Base-by-base conservation (phyloP, 2,329 filamentous ascomycete genomes). In the Sclerotiophoma versabilis region DNA sequence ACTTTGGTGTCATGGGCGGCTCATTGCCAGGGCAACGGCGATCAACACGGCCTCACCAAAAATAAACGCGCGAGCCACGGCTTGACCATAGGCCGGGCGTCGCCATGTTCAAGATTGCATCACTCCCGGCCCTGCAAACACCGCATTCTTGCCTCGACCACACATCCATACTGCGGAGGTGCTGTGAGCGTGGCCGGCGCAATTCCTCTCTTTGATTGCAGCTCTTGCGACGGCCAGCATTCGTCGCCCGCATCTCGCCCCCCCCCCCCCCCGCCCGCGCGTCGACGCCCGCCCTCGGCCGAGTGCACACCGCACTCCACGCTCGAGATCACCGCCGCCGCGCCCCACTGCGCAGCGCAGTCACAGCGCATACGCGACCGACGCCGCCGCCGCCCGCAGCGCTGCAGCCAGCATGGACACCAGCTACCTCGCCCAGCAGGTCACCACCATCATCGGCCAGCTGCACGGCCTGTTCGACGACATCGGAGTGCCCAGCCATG, bases 401-500 rank as follows among this genome's bases (percentile, higher is more conserved):
- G 64, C 65, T 58, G 59, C 63, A 70, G 65, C 65, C 68, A 63
- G 57, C 59, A 96, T 97, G 87, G 93, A 97, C 78, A 92, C 93
- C 54, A 91, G 90, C 75, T 96, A 96, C 77, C 83, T 98, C 73
- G 90, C 92, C 67, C 92, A 96, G 76, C 95, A 98, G 85, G 91
- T 99, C 79, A 95, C 92, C 65, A 92, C 86, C 69, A 97, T 96
- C 72, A 92, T 98, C 74, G 87, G 86, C 76, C 92, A 97, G 78
- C 84, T 99, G 57, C 93, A 98, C 77, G 90, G 90, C 62, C 85
- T 98, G 53, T 99, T 97, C 71, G 95, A 99, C 75, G 93, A 99
- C 74, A 99, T 99, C 70, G 95, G 95, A 54, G 90, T 99, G n/a
- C 86, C 93, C 23, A 87, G 81, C 70, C 92, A 96, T 86, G 95